Evolutionary conservation across 2,329 filamentous ascomycete genomes (phyloP).

Genomic region (Aspergillus awamori): DNA sequence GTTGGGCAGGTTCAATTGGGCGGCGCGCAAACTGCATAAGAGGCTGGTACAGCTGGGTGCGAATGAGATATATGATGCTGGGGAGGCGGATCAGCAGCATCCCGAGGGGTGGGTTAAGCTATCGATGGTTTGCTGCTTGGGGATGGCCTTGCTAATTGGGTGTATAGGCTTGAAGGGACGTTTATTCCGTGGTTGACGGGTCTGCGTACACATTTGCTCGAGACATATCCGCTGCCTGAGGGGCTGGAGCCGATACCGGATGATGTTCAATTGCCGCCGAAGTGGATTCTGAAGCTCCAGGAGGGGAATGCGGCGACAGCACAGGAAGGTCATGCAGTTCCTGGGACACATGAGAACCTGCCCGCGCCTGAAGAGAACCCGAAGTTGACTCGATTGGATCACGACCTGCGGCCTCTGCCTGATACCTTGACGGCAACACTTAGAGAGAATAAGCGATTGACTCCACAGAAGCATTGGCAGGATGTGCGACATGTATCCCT

Average conservation of each 20-base stretch:
- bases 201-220: slow-evolving; percentile 67
- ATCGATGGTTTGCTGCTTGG: not conserved
- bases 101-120: slow-evolving; percentile 71
- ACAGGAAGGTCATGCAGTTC: slow-evolving; percentile 1
- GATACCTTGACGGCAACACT: slow-evolving; percentile 62
- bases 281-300: slow-evolving; percentile 59
- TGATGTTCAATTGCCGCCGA: slow-evolving; percentile 73
- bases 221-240: slow-evolving; percentile 69
- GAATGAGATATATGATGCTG: slow-evolving; percentile 71
- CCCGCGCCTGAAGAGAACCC: slow-evolving; percentile 20
- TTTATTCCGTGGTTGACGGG: slow-evolving; percentile 76
- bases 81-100: slow-evolving; percentile 92
- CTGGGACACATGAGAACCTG: slow-evolving; percentile 9
- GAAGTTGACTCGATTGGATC: slow-evolving; percentile 35
- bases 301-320: not conserved
- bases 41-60: slow-evolving; percentile 83
- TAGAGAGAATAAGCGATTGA: slow-evolving; percentile 70
- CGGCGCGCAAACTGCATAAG: slow-evolving; percentile 83
- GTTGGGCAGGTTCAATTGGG: slow-evolving; percentile 78
- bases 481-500: slow-evolving; percentile 84
- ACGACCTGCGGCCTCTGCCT: slow-evolving; percentile 61
- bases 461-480: slow-evolving; percentile 80
- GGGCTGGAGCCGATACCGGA: slow-evolving; percentile 71
- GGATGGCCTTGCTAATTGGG: not conserved
- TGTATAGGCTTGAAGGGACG: slow-evolving; percentile 71